Evolutionary conservation across 805 yeast species (phyloP).

Genomic region (Metschnikowia aberdeeniae): DNA sequence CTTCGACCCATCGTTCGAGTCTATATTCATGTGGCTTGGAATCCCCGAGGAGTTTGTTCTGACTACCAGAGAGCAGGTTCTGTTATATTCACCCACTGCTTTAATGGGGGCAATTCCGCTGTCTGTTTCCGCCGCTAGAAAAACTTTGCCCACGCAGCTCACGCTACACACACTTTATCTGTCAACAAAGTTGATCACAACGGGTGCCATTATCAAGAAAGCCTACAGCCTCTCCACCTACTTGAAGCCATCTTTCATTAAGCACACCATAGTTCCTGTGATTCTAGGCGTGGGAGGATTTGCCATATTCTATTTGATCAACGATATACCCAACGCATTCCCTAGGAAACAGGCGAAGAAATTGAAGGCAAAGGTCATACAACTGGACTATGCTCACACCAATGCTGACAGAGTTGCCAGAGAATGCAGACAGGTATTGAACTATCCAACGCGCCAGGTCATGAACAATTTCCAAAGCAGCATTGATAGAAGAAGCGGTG

Average conservation of each 20-base stretch:
- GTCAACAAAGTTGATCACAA: constrained; percentile 36
- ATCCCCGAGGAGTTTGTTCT: constrained; percentile 28
- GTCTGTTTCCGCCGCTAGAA: constrained; percentile 28
- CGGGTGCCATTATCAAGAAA: constrained; percentile 40
- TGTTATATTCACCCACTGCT: constrained; percentile 30
- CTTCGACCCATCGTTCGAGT: constrained; percentile 69
- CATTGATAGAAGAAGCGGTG: constrained; percentile 56
- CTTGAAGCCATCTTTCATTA: constrained; percentile 38
- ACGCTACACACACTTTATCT: constrained; percentile 40
- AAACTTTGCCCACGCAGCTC: constrained; percentile 32
- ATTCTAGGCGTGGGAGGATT: constrained; percentile 47
- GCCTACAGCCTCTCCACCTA: constrained; percentile 30
- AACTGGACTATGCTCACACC: constrained; percentile 70
- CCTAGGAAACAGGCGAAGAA: constrained; percentile 78
- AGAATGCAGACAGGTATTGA: constrained; percentile 79
- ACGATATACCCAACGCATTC: constrained; percentile 85
- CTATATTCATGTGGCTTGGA: constrained; percentile 48
- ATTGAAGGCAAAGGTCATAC: constrained; percentile 57
- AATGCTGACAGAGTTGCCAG: constrained; percentile 76
- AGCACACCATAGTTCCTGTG: constrained; percentile 52
- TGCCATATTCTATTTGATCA: constrained; percentile 58
- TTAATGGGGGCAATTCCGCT: constrained; percentile 28
- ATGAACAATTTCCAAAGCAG: constrained; percentile 61
- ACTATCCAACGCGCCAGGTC: constrained; percentile 79
- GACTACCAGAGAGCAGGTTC: constrained; percentile 26